Percentiles rank a stretch among this genome's conserved stretches.
Conservation (phyloP, 2,329 filamentous ascomycete genomes). For the Didymella pinodella region DNA sequence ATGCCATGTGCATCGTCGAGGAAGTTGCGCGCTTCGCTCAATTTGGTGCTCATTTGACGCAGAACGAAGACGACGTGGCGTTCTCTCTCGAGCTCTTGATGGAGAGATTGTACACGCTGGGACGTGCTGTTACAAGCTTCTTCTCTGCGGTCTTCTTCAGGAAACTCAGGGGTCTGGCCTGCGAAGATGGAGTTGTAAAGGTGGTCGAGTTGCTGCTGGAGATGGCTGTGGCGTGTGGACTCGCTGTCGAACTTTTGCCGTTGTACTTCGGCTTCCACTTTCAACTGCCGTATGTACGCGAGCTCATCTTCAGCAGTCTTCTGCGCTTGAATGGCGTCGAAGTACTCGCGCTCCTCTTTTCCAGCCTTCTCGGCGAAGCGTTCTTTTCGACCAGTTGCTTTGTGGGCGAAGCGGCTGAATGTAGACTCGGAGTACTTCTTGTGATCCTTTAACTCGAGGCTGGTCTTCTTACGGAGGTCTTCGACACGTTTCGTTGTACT, state of each 20-base stretch:
- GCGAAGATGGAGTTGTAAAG: conserved; percentile 47
- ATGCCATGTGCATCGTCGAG: conserved; percentile 38
- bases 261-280: conserved; percentile 34
- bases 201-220: conserved; percentile 40
- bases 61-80: conserved; percentile 39
- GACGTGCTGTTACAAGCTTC: conserved; percentile 28
- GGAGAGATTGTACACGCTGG: conserved; percentile 21
- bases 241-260: conserved; percentile 27
- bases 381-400: conserved; percentile 39
- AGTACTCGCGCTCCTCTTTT: conserved; percentile 48
- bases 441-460: conserved; percentile 39
- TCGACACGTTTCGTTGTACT: conserved; percentile 29
- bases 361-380: conserved; percentile 43
- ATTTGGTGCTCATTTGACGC: conserved; percentile 32
- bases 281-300: conserved; percentile 34
- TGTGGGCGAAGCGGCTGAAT: conserved; percentile 44
- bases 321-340: conserved; percentile 44
- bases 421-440: conserved; percentile 47
- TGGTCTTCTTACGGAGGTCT: conserved; percentile 31
- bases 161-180: conserved; percentile 43
- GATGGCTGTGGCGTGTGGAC: conserved; percentile 27
- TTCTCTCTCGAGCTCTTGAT: conserved; percentile 35
- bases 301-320: conserved; percentile 45
- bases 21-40: conserved; percentile 30
- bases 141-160: conserved; percentile 44